Percentiles rank a stretch among this genome's conserved stretches.
Evolutionary conservation across 805 yeast species (phyloP).

Genomic region (Sugiyamaella floridensis): DNA sequence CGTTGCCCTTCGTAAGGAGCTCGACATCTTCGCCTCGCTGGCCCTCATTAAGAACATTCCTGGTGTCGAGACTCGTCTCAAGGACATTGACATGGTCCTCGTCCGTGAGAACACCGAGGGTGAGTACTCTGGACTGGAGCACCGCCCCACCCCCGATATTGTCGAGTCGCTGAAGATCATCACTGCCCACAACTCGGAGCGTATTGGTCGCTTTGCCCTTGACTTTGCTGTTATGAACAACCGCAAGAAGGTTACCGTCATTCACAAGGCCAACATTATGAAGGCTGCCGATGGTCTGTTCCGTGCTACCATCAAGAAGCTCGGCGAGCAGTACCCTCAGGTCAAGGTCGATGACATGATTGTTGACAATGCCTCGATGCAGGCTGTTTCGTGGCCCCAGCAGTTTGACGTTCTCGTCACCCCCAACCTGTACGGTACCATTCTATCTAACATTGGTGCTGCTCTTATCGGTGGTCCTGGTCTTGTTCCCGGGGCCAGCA

Average conservation of each 20-base stretch:
- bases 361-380: slow-evolving; percentile 99
- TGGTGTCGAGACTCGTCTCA: slow-evolving; percentile 85
- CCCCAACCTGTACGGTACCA: slow-evolving; percentile 97
- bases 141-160: slow-evolving; percentile 94
- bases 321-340: slow-evolving; percentile 78
- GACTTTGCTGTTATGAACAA: slow-evolving; percentile 90
- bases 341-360: slow-evolving; percentile 84
- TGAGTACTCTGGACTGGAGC: slow-evolving; percentile 98
- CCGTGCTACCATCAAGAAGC: slow-evolving; percentile 85
- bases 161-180: slow-evolving; percentile 94
- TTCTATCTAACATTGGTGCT: slow-evolving; percentile 95
- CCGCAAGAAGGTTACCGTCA: slow-evolving; percentile 90
- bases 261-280: slow-evolving; percentile 99
- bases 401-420: slow-evolving; percentile 97
- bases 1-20: slow-evolving; percentile 93
- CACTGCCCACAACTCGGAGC: slow-evolving; percentile 90
- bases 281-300: slow-evolving; percentile 97
- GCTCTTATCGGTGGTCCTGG: slow-evolving; percentile 98
- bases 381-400: slow-evolving; percentile 96
- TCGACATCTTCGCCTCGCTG: slow-evolving; percentile 90
- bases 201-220: slow-evolving; percentile 95
- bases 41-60: slow-evolving; percentile 91
- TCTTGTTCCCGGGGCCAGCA: slow-evolving; percentile 96
- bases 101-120: slow-evolving; percentile 99
- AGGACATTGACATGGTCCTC: slow-evolving; percentile 83